A percentile compares a stretch with the other conserved stretches of the same genome.
phyloP scores from a whole-genome alignment of 139 green algal species.

The Nannochloris sp. region DNA sequence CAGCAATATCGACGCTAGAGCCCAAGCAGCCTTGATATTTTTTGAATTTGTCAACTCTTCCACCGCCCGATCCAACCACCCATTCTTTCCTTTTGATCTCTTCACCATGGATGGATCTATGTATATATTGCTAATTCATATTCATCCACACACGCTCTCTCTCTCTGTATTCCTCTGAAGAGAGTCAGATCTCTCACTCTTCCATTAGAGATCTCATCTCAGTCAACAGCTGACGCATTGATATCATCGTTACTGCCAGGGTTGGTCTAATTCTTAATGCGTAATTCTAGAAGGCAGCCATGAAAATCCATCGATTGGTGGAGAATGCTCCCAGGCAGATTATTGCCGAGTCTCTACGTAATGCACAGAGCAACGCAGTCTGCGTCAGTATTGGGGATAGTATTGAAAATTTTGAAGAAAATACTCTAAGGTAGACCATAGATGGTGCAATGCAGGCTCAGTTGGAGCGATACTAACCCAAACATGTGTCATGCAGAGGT shows the following conservation, averaged over 20 bases:
- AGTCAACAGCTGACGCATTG: too few species aligned
- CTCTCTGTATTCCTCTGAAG: too few species aligned
- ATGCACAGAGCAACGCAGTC: background rate
- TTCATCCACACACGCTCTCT: too few species aligned
- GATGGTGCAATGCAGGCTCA: background rate
- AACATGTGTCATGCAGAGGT: slow-evolving; percentile 34
- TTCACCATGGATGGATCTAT: too few species aligned
- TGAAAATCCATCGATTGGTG: background rate
- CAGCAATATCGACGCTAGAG: slow-evolving; percentile 7
- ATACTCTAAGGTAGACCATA: background rate
- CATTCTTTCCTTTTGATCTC: background rate
- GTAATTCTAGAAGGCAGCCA: background rate
- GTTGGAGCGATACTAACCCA: too few species aligned
- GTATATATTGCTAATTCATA: too few species aligned
- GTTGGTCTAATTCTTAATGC: too few species aligned
- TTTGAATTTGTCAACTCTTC: background rate
- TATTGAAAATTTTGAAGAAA: slow-evolving; percentile 27
- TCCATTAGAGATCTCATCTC: background rate
- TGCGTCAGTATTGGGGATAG: slow-evolving; percentile 42
- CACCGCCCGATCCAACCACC: too few species aligned
- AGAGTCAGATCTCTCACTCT: too few species aligned
- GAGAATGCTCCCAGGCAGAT: background rate
- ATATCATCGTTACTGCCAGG: too few species aligned
- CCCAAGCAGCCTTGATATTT: background rate
- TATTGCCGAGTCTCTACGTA: background rate